A percentile compares a stretch with the other conserved stretches of the same genome.
phyloP scores from a whole-genome alignment of 768 basidiomycete species.

The Trametes elegans region DNA sequence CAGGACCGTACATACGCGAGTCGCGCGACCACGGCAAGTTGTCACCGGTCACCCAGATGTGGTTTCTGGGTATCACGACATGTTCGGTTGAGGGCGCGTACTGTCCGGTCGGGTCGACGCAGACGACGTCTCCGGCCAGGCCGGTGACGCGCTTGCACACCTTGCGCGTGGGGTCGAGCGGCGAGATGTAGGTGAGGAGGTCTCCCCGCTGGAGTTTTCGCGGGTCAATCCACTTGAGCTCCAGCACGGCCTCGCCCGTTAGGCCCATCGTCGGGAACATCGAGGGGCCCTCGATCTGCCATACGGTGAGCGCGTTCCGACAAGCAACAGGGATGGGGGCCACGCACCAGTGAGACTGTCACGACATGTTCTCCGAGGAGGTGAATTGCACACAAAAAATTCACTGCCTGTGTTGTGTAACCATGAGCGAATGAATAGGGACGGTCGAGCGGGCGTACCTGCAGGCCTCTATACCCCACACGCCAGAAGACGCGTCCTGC shows the following conservation, averaged over 20 bases:
- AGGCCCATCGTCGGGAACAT: constrained; percentile 76
- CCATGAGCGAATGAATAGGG: neutral
- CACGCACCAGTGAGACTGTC: constrained; percentile 48
- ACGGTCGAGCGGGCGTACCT: neutral
- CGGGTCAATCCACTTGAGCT: constrained; percentile 57
- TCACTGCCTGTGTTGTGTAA: constrained; percentile 42
- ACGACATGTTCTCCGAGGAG: constrained; percentile 63
- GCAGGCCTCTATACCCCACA: neutral
- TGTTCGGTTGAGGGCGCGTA: constrained; percentile 67
- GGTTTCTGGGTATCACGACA: constrained; percentile 77
- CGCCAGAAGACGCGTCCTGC: neutral
- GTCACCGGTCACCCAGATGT: constrained; percentile 91
- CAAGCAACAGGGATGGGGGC: too few relatives aligned
- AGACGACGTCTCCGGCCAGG: constrained; percentile 84
- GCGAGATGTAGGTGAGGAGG: constrained; percentile 69
- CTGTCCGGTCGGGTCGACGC: constrained; percentile 80
- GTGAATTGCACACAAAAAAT: constrained; percentile 57
- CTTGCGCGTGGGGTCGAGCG: constrained; percentile 58
- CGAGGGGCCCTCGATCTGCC: constrained; percentile 68
- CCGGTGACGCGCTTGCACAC: constrained; percentile 92
- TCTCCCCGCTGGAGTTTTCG: constrained; percentile 66
- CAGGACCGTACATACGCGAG: constrained; percentile 90
- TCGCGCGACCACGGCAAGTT: constrained; percentile 82
- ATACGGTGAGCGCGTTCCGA: neutral
- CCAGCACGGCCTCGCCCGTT: constrained; percentile 60